Base-by-base conservation (phyloP, 495 filamentous ascomycete species). In the Neurospora intermedia region DNA sequence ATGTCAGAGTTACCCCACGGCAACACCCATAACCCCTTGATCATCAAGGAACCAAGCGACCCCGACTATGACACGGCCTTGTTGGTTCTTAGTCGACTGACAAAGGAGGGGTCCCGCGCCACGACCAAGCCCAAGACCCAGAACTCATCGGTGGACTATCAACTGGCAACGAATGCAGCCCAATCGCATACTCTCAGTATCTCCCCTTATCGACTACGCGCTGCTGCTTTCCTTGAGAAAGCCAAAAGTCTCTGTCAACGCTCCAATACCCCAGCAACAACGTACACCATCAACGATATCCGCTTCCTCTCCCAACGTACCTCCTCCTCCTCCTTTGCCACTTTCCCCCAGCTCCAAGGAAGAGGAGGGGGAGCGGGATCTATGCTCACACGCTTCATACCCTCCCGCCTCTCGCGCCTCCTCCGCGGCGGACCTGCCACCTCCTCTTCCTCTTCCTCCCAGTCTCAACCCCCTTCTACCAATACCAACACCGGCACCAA, bases 231-330 rank as follows among this genome's bases (percentile, higher is more conserved):
- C 13, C 39, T 76, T 10, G 66, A 74, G 35, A 73, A 43, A 13
- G 10, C 69, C 23, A 69, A 69, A 8, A 38, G 18, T 38, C 62
- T 66, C 0, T 27, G 31, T 1, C 13, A 15, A 27, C 20, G 46
- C 2, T 54, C 46, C 6, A 20, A 3, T 4, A 27, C 23, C 4
- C 46, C n/a, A 6, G 7, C 46, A 43, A 20, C 70, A 6, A 74
- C 74, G 3, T 76, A 76, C 46, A 77, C 73, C 4, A 59, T 76
- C 42, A 77, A 77, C 23, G 71, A 74, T 16, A 16, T 69, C 18
- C 74, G 66, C 15, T 43, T 73, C 11, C 69, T 71, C 39, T 31
- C 40, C 18, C 69, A 70, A 16, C 72, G 70, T 7, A 71, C 38
- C 6, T 71, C 72, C 0, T 75, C 38, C 6, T 71, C 72, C 0